Evolutionary conservation across 2,329 filamentous ascomycete genomes (phyloP), one percentile per base, ranked within the genome.

Genomic region (Diplodia scrobiculata): DNA sequence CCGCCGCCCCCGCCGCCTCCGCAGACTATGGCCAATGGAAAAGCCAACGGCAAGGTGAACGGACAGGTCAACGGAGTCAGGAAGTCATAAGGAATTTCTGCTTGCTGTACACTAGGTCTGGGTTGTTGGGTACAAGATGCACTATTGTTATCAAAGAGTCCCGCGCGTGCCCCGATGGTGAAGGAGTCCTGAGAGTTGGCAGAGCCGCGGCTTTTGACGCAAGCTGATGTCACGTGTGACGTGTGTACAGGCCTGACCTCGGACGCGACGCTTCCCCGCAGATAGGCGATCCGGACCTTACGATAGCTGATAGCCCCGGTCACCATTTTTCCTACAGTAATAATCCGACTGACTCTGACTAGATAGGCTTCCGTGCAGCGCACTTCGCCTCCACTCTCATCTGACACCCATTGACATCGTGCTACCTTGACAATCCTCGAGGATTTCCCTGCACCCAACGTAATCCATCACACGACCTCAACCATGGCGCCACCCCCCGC

Each of bases 41-140:
- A 75, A 66, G 69, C 73, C 63, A 78, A 78, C 66, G 74, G 75
- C 50, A 59, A 60, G 59, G 66, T 52, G 54, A 76, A 77, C 67
- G 76, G 73, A 70, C 75, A 75, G 69, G 71, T 71, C 67, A 78
- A 78, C 68, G 76, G 75, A 68, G 72, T 77, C 53, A 78, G 59
- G 52, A 63, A 67, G 59, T 41, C 45, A 21, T 67, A 34, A 67
- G n/a, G 58, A 47, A 32, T 62, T 50, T 51, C 21, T 62, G 58
- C 58, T 62, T 62, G 58, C 58, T 62, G 58, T 62, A 62, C 45
- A 41, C 58, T 62, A 62, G 58, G 58, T 62, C 58, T 34, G 45
- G 58, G 38, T 32, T 62, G 38, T 34, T 21, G 45, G 58, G 41
- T 48, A 62, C 29, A 62, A 50, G 58, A 62, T 62, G 58, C 58